A percentile compares a stretch with the other conserved stretches of the same genome.
phyloP scores from a whole-genome alignment of 176 grass and related monocot species.

The Hsuehochloa calcarea region DNA sequence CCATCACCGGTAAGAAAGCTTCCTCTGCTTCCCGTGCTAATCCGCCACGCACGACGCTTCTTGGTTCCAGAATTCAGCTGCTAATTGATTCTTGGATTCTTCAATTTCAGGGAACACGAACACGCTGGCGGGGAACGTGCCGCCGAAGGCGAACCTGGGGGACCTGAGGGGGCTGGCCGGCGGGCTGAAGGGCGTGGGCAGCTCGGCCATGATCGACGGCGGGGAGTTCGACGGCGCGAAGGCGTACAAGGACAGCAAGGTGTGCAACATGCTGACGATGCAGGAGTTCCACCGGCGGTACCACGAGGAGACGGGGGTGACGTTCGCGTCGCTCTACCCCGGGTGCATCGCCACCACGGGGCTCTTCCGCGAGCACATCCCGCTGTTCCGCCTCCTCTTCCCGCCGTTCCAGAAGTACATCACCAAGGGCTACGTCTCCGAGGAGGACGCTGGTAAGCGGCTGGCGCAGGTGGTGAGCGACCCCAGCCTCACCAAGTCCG shows the following conservation, averaged over 20 bases:
- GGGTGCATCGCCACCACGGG: conserved; percentile 98
- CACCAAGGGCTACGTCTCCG: conserved; percentile 93
- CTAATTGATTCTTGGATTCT: not conserved
- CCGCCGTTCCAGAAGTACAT: conserved; percentile 97
- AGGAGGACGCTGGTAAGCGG: conserved; percentile 92
- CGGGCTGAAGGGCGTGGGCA: conserved; percentile 58
- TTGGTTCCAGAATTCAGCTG: not conserved
- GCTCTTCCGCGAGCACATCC: conserved; percentile 83
- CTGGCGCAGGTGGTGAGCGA: conserved; percentile 92
- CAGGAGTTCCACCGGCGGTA: conserved; percentile 85
- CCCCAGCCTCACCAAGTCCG: conserved; percentile 87
- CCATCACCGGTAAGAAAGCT: conserved; percentile 68
- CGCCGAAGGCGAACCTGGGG: conserved; percentile 94
- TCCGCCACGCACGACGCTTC: not conserved
- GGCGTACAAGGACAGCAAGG: conserved; percentile 99
- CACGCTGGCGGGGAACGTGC: conserved; percentile 83
- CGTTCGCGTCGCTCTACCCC: conserved; percentile 89
- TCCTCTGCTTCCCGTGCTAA: not conserved
- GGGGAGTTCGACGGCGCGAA: conserved; percentile 91
- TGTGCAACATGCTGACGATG: conserved; percentile 99
- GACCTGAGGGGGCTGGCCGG: conserved; percentile 76
- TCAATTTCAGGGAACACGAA: conserved; percentile 76
- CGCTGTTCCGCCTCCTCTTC: conserved; percentile 80
- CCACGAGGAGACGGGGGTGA: conserved; percentile 89
- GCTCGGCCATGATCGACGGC: conserved; percentile 86